These are phyloP conservation scores for Cercospora beticola DNA, from an alignment of 2,329 filamentous ascomycete genomes.

Conservation along the genomic window DNA sequence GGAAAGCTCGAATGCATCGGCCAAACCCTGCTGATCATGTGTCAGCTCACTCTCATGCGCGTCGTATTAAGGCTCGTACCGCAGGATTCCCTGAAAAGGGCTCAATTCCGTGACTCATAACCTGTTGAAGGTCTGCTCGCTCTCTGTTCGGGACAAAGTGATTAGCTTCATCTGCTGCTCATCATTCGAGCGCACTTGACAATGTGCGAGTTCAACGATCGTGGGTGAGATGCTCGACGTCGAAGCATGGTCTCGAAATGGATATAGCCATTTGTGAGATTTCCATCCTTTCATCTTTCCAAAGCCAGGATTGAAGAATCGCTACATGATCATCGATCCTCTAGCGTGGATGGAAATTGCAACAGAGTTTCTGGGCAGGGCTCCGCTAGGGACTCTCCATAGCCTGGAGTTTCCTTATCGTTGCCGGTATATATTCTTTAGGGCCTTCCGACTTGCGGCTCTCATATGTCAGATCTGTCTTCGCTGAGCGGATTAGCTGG, in stretches of 20 bases:
- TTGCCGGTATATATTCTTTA: too few relatives aligned
- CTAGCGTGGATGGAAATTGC: neutral
- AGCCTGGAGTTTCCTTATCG: neutral
- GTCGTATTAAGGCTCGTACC: neutral
- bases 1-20: neutral
- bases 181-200: neutral
- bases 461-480: neutral
- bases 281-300: neutral
- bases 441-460: too few relatives aligned
- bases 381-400: neutral
- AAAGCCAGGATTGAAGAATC: neutral
- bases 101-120: neutral
- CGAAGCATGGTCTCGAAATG: neutral
- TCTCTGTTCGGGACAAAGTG: neutral
- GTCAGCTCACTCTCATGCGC: neutral
- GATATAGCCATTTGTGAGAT: neutral
- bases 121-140: neutral
- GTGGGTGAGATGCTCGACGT: neutral
- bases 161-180: neutral
- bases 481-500: neutral
- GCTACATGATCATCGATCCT: neutral
- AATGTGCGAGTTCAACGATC: neutral
- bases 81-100: neutral
- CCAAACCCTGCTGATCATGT: neutral
- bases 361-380: neutral